Evolutionary conservation across 2,329 filamentous ascomycete species (phyloP).

Genomic region (Fusarium begoniae): DNA sequence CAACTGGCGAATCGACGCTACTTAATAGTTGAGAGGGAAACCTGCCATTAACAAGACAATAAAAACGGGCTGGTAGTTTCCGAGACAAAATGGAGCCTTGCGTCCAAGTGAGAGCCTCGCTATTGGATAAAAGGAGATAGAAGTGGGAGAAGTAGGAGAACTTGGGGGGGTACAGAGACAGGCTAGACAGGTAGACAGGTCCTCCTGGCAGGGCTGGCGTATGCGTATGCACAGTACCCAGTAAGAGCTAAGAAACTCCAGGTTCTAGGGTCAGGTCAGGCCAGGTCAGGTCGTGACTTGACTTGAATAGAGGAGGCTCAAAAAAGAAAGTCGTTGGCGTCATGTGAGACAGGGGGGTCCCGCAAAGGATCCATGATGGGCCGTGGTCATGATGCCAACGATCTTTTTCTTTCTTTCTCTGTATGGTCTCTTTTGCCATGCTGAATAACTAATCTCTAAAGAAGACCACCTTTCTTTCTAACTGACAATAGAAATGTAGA

Average conservation of each 20-base stretch:
- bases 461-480: not conserved
- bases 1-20: conserved; percentile 28
- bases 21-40: conserved; percentile 23
- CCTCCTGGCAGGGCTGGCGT: not conserved
- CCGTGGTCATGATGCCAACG: conserved; percentile 2
- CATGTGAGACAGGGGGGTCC: conserved; percentile 18
- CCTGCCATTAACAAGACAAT: not conserved
- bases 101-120: not conserved
- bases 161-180: not conserved
- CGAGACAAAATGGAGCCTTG: conserved; percentile 15
- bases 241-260: conserved; percentile 1
- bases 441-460: not conserved
- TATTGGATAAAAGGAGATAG: not conserved
- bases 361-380: conserved; percentile 26
- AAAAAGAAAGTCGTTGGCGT: conserved; percentile 33
- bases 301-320: conserved; percentile 4
- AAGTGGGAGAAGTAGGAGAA: not conserved
- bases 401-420: not conserved
- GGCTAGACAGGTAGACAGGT: not conserved
- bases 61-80: conserved; percentile 23
- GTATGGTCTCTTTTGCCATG: not conserved
- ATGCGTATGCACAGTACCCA: not conserved
- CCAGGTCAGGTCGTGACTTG: not conserved
- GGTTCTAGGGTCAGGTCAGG: not conserved
- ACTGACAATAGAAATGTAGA: not conserved